These are phyloP conservation scores for Hordeum pubiflorum DNA, from an alignment of 202 grass and related monocot genomes.

Conservation along the genomic window DNA sequence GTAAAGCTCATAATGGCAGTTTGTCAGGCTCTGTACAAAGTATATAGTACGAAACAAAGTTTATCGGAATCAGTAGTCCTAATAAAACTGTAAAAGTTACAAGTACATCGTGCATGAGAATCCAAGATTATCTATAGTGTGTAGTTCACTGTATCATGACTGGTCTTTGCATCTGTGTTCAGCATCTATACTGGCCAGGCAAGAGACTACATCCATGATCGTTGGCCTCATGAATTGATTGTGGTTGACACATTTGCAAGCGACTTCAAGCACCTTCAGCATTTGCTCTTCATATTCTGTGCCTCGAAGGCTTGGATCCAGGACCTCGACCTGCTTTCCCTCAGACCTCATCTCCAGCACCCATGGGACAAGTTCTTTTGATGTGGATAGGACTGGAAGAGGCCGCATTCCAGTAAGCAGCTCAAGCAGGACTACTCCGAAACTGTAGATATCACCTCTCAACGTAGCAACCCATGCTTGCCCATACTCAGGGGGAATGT, in stretches of 20 bases:
- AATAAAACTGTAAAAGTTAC: background rate
- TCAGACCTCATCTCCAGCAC: slow-evolving; percentile 42
- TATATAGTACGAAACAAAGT: background rate
- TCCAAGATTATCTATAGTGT: background rate
- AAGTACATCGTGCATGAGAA: background rate
- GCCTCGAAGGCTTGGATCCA: slow-evolving; percentile 51
- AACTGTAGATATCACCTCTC: slow-evolving; percentile 79
- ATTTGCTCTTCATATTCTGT: slow-evolving; percentile 57
- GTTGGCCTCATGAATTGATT: slow-evolving; percentile 2
- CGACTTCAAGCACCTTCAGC: slow-evolving; percentile 57
- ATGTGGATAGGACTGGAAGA: slow-evolving; percentile 51
- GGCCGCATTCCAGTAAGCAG: slow-evolving; percentile 65
- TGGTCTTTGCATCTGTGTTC: background rate
- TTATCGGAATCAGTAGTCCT: background rate
- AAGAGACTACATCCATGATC: background rate
- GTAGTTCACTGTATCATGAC: background rate
- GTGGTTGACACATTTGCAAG: slow-evolving; percentile 55
- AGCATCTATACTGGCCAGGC: background rate
- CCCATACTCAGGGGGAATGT: slow-evolving; percentile 82
- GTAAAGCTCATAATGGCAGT: background rate
- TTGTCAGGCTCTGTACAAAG: background rate
- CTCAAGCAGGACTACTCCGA: slow-evolving; percentile 74
- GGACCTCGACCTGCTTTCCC: slow-evolving; percentile 45
- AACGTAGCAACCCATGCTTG: slow-evolving; percentile 60
- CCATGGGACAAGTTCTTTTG: slow-evolving; percentile 67